Percentiles rank a stretch among this genome's conserved stretches.
Conservation (phyloP, 2,329 filamentous ascomycete genomes). For the Cyphellophora attinorum region DNA sequence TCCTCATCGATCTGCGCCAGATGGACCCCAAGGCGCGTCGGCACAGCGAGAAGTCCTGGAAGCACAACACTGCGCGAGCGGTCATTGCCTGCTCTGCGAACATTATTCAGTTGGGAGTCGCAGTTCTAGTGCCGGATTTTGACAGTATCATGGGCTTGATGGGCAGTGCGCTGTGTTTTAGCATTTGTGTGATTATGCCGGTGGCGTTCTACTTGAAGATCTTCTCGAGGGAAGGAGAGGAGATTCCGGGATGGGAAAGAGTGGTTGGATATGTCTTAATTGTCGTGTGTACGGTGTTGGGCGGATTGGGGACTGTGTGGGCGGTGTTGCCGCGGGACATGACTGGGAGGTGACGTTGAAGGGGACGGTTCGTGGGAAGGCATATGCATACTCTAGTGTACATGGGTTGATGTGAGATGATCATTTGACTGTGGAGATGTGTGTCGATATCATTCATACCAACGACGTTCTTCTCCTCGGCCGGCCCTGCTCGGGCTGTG, state of each 20-base stretch:
- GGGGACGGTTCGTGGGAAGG: no score
- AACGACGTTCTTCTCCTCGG: no score
- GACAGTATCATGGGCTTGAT: conserved; percentile 87
- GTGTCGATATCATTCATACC: no score
- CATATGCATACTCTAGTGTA: no score
- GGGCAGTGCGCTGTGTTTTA: conserved; percentile 82
- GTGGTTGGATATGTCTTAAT: conserved; percentile 61
- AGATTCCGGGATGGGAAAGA: conserved; percentile 57
- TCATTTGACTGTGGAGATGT: no score
- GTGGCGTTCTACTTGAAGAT: conserved; percentile 84
- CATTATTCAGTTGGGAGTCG: conserved; percentile 64
- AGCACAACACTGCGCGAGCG: conserved; percentile 50
- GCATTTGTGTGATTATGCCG: conserved; percentile 86
- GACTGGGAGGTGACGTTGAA: no score
- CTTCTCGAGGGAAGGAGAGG: conserved; percentile 63
- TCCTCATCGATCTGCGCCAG: conserved; percentile 56
- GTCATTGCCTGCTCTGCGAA: conserved; percentile 57
- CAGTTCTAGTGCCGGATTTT: conserved; percentile 66
- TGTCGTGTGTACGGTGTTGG: conserved; percentile 58
- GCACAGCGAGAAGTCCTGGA: conserved; percentile 34
- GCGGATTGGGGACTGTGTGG: conserved; percentile 71
- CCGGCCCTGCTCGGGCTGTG: no score
- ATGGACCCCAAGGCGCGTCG: conserved; percentile 19
- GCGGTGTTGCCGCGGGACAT: conserved; percentile 74
- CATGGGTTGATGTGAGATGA: no score